A percentile compares a stretch with the other conserved stretches of the same genome.
Conservation (phyloP, 2,329 filamentous ascomycete species). For the Pseudogymnoascus verrucosus region DNA sequence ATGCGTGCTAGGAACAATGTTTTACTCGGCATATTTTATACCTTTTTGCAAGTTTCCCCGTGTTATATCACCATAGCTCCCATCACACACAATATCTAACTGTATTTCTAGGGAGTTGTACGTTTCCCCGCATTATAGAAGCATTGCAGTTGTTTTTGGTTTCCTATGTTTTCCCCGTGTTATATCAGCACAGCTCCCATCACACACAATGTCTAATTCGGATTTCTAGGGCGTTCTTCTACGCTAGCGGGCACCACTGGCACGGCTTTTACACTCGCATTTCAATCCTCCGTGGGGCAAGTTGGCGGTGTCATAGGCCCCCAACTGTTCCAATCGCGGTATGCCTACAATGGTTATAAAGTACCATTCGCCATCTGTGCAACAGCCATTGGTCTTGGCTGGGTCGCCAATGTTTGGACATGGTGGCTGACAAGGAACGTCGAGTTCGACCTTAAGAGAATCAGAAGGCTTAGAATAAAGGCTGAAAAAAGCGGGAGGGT, state of each 20-base stretch:
- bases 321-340: constrained; percentile 36
- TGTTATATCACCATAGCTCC: too few relatives aligned
- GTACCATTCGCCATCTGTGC: constrained; percentile 32
- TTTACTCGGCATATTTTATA: constrained; percentile 37
- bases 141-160: too few relatives aligned
- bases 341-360: constrained; percentile 34
- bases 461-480: constrained; percentile 25
- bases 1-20: constrained; percentile 36
- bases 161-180: background rate
- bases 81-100: too few relatives aligned
- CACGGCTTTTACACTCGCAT: constrained; percentile 36
- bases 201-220: background rate
- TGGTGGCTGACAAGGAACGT: constrained; percentile 36
- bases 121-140: constrained; percentile 10
- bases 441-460: constrained; percentile 32
- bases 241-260: constrained; percentile 36
- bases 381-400: constrained; percentile 28
- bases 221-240: constrained; percentile 30
- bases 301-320: constrained; percentile 39
- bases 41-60: constrained; percentile 30
- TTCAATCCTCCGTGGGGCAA: constrained; percentile 37
- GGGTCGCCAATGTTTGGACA: constrained; percentile 32
- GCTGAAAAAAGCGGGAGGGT: constrained; percentile 23
- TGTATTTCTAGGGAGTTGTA: constrained; percentile 25
- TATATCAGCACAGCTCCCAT: background rate